Evolutionary conservation across 495 filamentous ascomycete species (phyloP).

Genomic region (Podospora tetraspora): DNA sequence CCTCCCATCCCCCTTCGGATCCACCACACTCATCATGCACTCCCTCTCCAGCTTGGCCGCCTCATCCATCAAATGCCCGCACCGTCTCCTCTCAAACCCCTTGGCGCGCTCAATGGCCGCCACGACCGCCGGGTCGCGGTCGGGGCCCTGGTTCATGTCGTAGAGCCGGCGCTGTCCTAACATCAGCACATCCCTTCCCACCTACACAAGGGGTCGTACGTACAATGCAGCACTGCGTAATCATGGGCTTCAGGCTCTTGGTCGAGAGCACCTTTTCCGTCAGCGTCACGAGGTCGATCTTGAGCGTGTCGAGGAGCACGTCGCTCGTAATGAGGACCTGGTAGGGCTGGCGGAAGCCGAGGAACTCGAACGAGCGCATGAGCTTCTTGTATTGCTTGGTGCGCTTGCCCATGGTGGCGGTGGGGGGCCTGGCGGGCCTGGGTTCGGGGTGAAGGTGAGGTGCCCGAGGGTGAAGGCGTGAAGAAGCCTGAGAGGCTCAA

Average conservation of each 20-base stretch:
- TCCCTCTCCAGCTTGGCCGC: conserved; percentile 68
- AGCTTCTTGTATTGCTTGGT: conserved; percentile 94
- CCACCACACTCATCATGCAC: conserved; percentile 74
- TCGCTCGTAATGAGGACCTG: conserved; percentile 62
- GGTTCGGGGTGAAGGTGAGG: background rate
- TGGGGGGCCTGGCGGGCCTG: background rate
- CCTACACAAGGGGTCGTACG: background rate
- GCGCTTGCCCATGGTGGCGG: conserved; percentile 60
- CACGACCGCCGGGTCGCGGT: conserved; percentile 51
- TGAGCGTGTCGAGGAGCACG: conserved; percentile 38
- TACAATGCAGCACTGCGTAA: conserved; percentile 44
- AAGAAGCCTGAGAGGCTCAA: background rate
- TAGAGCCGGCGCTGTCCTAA: conserved; percentile 57
- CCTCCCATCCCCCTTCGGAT: conserved; percentile 58
- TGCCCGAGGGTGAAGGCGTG: background rate
- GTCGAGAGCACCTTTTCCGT: conserved; percentile 63
- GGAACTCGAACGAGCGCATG: conserved; percentile 67
- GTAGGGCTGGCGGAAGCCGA: conserved; percentile 81
- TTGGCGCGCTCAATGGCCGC: conserved; percentile 64
- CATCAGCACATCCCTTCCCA: conserved; percentile 41
- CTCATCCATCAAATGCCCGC: conserved; percentile 78
- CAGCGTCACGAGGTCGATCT: conserved; percentile 67
- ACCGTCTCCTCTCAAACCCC: conserved; percentile 75
- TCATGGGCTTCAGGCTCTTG: conserved; percentile 70
- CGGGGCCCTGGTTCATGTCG: conserved; percentile 44